Percentiles rank a stretch among this genome's conserved stretches.
Evolutionary conservation across 202 grass and related monocot species (phyloP).

Genomic region (Brachypodium distachyon): DNA sequence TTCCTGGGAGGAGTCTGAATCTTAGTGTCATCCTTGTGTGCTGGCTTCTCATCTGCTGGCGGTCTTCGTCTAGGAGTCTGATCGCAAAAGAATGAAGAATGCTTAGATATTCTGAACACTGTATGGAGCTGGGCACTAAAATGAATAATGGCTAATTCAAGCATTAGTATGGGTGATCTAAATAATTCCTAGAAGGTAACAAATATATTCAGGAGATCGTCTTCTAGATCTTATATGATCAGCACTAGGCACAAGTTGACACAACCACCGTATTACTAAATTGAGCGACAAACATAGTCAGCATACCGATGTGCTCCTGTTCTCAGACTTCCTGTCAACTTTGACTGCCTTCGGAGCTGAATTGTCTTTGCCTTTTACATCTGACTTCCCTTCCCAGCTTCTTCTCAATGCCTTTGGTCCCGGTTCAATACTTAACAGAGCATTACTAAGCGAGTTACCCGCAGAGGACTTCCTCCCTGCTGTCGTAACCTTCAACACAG

Average conservation of each 20-base stretch:
- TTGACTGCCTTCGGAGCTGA: conserved; percentile 51
- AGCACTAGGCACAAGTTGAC: neutral
- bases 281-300: conserved; percentile 15
- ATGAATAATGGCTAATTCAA: neutral
- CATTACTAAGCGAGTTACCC: conserved; percentile 28
- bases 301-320: conserved; percentile 58
- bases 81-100: conserved; percentile 7
- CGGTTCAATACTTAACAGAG: conserved; percentile 31
- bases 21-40: conserved; percentile 64
- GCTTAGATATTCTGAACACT: neutral
- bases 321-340: conserved; percentile 44
- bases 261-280: neutral
- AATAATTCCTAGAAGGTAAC: neutral
- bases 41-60: conserved; percentile 48
- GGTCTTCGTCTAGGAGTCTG: conserved; percentile 63
- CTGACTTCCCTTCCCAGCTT: conserved; percentile 79
- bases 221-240: neutral
- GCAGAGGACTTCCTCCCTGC: conserved; percentile 61
- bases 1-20: conserved; percentile 64
- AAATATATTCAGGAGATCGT: neutral
- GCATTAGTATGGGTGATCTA: neutral
- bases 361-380: conserved; percentile 41
- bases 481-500: conserved; percentile 64
- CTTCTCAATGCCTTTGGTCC: conserved; percentile 64
- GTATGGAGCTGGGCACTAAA: neutral